Percentiles rank a stretch among this genome's conserved stretches.
Evolutionary conservation across 2,329 filamentous ascomycete genomes (phyloP).

Genomic region (Zasmidium angulare): DNA sequence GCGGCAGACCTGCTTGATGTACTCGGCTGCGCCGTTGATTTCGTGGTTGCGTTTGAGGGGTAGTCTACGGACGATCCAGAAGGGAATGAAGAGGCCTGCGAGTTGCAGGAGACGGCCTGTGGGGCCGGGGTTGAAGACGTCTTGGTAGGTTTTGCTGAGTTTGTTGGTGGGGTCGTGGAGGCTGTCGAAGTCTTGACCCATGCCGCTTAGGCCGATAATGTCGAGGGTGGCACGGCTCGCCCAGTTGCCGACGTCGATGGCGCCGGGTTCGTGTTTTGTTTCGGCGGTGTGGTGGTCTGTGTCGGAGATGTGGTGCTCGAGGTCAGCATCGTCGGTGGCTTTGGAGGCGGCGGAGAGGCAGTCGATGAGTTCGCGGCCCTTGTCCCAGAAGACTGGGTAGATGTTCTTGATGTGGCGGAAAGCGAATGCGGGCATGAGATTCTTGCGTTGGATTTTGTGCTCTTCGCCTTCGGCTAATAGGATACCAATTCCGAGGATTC

Average conservation of each 20-base stretch:
- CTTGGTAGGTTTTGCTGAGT: conserved; percentile 53
- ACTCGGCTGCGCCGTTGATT: conserved; percentile 54
- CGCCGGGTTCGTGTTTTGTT: conserved; percentile 32
- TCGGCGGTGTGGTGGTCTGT: conserved; percentile 25
- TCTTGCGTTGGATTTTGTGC: conserved; percentile 64
- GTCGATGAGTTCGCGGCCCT: conserved; percentile 43
- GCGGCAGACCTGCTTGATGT: conserved; percentile 63
- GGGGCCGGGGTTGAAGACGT: conserved; percentile 49
- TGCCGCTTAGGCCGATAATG: conserved; percentile 58
- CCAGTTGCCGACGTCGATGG: conserved; percentile 48
- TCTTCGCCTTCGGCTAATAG: conserved; percentile 87
- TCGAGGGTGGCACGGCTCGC: conserved; percentile 56
- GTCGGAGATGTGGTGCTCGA: conserved; percentile 15
- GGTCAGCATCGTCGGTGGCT: conserved; percentile 7
- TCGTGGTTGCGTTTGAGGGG: conserved; percentile 72
- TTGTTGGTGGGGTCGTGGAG: conserved; percentile 52
- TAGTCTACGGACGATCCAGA: conserved; percentile 60
- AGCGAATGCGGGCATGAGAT: conserved; percentile 51
- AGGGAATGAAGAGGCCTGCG: conserved; percentile 58
- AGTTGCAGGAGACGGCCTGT: conserved; percentile 53
- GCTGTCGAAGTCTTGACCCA: conserved; percentile 57
- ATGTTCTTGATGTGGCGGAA: conserved; percentile 53
- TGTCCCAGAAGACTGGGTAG: conserved; percentile 50
- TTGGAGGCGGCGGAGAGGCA: conserved; percentile 36
- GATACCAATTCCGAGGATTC: conserved; percentile 68